Evolutionary conservation across 2,329 filamentous ascomycete species (phyloP).

Genomic region (Trichophyton schoenleinii): DNA sequence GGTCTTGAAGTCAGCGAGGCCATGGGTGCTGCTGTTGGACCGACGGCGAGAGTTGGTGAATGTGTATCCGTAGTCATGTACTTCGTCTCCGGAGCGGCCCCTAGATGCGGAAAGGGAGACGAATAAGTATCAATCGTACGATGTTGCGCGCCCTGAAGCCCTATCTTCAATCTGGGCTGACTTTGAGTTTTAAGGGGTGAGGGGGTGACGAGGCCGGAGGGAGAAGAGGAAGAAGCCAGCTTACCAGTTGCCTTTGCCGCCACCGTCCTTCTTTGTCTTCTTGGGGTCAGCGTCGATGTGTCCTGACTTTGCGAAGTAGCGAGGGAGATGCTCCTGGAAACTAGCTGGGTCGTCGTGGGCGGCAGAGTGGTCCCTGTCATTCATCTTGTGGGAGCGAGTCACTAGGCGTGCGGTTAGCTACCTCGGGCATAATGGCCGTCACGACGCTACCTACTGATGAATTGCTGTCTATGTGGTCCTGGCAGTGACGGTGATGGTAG

Average conservation of each 20-base stretch:
- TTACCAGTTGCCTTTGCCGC: constrained; percentile 88
- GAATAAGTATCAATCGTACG: neutral
- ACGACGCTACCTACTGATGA: neutral
- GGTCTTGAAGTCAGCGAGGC: constrained; percentile 73
- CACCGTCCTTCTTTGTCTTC: constrained; percentile 94
- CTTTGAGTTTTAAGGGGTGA: neutral
- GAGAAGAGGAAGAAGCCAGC: constrained; percentile 18
- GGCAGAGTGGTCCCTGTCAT: constrained; percentile 79
- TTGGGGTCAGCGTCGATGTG: constrained; percentile 71
- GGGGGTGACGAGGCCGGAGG: neutral
- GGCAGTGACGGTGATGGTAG: neutral
- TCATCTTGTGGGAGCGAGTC: constrained; percentile 95
- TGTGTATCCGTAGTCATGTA: constrained; percentile 71
- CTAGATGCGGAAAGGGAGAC: constrained; percentile 33
- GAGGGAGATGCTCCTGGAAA: constrained; percentile 63
- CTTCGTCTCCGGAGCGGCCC: constrained; percentile 73
- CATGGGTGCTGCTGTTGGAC: constrained; percentile 75
- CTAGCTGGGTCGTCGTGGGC: constrained; percentile 58
- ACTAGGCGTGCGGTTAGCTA: constrained; percentile 42
- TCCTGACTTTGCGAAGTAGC: constrained; percentile 85
- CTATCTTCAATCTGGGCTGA: neutral
- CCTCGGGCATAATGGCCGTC: neutral
- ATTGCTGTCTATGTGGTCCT: neutral
- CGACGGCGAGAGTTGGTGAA: constrained; percentile 77
- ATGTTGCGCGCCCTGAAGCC: neutral